phyloP scores from a whole-genome alignment of 1,284 basidiomycete species.

The Porogramme epimiltina region DNA sequence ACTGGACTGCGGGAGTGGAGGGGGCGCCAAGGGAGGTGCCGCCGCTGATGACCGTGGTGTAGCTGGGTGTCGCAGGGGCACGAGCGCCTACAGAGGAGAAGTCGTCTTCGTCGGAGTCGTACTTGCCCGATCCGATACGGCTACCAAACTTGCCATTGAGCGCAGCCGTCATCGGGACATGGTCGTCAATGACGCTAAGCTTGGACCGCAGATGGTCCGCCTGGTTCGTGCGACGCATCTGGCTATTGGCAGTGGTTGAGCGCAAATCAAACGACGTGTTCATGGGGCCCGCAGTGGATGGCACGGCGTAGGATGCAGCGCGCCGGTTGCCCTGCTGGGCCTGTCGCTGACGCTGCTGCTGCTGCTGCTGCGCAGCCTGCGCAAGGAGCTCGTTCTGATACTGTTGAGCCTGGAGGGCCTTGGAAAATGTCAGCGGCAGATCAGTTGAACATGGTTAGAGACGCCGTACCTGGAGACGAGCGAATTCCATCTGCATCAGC shows the following conservation, averaged over 20 bases:
- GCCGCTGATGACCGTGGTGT: constrained; percentile 70
- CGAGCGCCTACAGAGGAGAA: constrained; percentile 29
- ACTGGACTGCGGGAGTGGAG: constrained; percentile 43
- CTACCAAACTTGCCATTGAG: constrained; percentile 75
- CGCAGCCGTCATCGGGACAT: constrained; percentile 77
- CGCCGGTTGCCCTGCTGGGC: constrained; percentile 44
- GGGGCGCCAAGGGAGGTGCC: constrained; percentile 65
- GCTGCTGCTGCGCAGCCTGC: constrained; percentile 27
- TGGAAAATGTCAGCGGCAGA: not conserved
- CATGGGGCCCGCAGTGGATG: constrained; percentile 69
- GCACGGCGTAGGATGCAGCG: constrained; percentile 53
- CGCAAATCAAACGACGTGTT: constrained; percentile 64
- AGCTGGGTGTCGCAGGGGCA: constrained; percentile 55
- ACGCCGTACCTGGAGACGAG: constrained; percentile 69
- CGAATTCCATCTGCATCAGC: constrained; percentile 79
- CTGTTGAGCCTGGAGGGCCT: constrained; percentile 61
- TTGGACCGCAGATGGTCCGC: constrained; percentile 64
- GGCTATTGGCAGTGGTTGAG: constrained; percentile 49
- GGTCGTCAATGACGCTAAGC: constrained; percentile 56
- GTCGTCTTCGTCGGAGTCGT: constrained; percentile 45
- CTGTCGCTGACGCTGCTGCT: constrained; percentile 35
- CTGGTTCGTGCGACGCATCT: constrained; percentile 66
- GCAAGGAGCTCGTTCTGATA: constrained; percentile 57
- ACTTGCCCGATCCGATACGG: constrained; percentile 49
- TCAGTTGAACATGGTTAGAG: not conserved